Percentiles rank a stretch among this genome's conserved stretches.
phyloP scores from a whole-genome alignment of 352 stramenopile genomes.

The Bremia lactucae region DNA sequence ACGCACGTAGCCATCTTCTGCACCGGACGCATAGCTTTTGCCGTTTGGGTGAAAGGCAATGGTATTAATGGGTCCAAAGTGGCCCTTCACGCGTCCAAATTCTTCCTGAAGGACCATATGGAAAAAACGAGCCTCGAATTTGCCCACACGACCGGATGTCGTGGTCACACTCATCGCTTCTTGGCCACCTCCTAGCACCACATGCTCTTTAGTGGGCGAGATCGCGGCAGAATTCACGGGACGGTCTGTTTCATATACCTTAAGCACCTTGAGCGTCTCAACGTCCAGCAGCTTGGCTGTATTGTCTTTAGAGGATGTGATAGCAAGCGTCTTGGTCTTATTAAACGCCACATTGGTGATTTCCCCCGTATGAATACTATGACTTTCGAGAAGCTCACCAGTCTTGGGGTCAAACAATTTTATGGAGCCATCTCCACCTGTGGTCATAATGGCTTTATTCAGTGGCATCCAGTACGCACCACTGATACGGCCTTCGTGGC shows the following conservation, averaged over 20 bases:
- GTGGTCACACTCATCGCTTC: slow-evolving; percentile 98
- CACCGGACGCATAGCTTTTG: slow-evolving; percentile 96
- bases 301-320: slow-evolving; percentile 96
- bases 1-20: slow-evolving; percentile 97
- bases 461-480: slow-evolving; percentile 79
- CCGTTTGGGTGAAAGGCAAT: slow-evolving; percentile 97
- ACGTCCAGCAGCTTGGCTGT: slow-evolving; percentile 95
- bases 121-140: slow-evolving; percentile 97
- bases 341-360: slow-evolving; percentile 96
- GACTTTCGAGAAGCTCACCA: slow-evolving; percentile 58
- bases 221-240: slow-evolving; percentile 98
- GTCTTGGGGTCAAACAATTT: slow-evolving; percentile 77
- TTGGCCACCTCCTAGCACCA: slow-evolving; percentile 96
- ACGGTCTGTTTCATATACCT: slow-evolving; percentile 97
- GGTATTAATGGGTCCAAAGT: slow-evolving; percentile 99
- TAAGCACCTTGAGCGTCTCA: slow-evolving; percentile 91
- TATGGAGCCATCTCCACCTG: slow-evolving; percentile 64
- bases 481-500: slow-evolving; percentile 71
- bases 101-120: slow-evolving; percentile 98
- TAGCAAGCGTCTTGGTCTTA: slow-evolving; percentile 92
- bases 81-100: slow-evolving; percentile 97
- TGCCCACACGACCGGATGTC: slow-evolving; percentile 86
- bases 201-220: slow-evolving; percentile 91
- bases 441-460: slow-evolving; percentile 84
- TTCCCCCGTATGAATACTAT: slow-evolving; percentile 91